phyloP scores from a whole-genome alignment of 2,329 filamentous ascomycete genomes.

The Cercospora citrullina region DNA sequence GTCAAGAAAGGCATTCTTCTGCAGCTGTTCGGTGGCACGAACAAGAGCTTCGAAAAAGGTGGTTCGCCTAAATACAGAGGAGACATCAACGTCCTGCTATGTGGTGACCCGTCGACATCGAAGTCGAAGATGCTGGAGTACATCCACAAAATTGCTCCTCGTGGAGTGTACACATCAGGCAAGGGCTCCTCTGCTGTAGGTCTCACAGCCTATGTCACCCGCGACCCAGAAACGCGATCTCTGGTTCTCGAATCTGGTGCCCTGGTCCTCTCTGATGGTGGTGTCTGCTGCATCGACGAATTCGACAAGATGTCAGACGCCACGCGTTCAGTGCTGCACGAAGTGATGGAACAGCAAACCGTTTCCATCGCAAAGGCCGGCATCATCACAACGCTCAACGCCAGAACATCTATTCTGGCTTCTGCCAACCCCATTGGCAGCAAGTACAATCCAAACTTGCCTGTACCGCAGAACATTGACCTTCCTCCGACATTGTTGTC shows the following conservation, averaged over 20 bases:
- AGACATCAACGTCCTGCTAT: constrained; percentile 95
- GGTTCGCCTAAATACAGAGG: constrained; percentile 94
- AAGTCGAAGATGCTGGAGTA: constrained; percentile 95
- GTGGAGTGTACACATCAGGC: constrained; percentile 75
- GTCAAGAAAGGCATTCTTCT: constrained; percentile 98
- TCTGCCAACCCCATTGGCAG: constrained; percentile 98
- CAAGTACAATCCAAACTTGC: constrained; percentile 93
- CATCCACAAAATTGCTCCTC: constrained; percentile 94
- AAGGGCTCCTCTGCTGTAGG: constrained; percentile 75
- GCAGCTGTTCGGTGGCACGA: constrained; percentile 94
- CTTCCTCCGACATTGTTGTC: constrained; percentile 91
- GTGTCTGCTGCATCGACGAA: constrained; percentile 76
- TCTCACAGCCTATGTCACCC: constrained; percentile 74
- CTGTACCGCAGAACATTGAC: constrained; percentile 97
- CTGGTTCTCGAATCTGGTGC: constrained; percentile 74
- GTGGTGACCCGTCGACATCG: constrained; percentile 92
- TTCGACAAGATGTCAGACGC: constrained; percentile 80
- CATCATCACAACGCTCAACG: constrained; percentile 87
- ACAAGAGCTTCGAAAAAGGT: constrained; percentile 96
- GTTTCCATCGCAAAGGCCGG: constrained; percentile 77
- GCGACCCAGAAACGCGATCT: constrained; percentile 71
- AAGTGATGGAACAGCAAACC: constrained; percentile 81
- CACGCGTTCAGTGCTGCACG: constrained; percentile 71
- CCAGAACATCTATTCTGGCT: constrained; percentile 89
- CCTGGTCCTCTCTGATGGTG: constrained; percentile 70